phyloP scores from a whole-genome alignment of 2,329 filamentous ascomycete species.

The Microcyclosporella mali region DNA sequence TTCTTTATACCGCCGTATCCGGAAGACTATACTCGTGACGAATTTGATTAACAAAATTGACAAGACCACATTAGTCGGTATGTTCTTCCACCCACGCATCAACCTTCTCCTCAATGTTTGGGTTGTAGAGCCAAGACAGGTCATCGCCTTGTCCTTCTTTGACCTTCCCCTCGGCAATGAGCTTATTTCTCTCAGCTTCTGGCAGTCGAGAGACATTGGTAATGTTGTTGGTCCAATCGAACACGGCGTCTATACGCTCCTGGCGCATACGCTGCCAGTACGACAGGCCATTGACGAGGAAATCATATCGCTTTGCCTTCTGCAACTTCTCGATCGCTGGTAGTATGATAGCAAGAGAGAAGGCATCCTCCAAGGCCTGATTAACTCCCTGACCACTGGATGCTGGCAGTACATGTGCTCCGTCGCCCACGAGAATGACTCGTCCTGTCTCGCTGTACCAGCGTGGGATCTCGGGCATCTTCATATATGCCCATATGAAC shows the following conservation, averaged over 20 bases:
- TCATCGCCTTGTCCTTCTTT: constrained; percentile 14
- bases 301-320: background rate
- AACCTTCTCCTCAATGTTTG: constrained; percentile 11
- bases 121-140: constrained; percentile 16
- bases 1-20: no score
- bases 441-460: constrained; percentile 41
- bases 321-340: background rate
- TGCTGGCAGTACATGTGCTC: constrained; percentile 51
- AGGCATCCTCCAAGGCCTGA: constrained; percentile 52
- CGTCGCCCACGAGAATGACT: constrained; percentile 52
- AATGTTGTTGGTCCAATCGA: constrained; percentile 17
- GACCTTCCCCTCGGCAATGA: constrained; percentile 16
- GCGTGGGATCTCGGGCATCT: constrained; percentile 36
- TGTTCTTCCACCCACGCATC: no score
- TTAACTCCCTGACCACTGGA: constrained; percentile 51
- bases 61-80: no score
- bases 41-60: no score
- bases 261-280: constrained; percentile 24
- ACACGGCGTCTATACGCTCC: constrained; percentile 18
- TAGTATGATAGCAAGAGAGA: constrained; percentile 41
- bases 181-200: constrained; percentile 18
- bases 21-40: no score
- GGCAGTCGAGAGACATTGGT: constrained; percentile 20
- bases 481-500: constrained; percentile 26
- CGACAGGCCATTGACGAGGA: constrained; percentile 9